These are phyloP conservation scores for Steccherinum ochraceum DNA, from an alignment of 768 basidiomycete genomes.

Conservation along the genomic window DNA sequence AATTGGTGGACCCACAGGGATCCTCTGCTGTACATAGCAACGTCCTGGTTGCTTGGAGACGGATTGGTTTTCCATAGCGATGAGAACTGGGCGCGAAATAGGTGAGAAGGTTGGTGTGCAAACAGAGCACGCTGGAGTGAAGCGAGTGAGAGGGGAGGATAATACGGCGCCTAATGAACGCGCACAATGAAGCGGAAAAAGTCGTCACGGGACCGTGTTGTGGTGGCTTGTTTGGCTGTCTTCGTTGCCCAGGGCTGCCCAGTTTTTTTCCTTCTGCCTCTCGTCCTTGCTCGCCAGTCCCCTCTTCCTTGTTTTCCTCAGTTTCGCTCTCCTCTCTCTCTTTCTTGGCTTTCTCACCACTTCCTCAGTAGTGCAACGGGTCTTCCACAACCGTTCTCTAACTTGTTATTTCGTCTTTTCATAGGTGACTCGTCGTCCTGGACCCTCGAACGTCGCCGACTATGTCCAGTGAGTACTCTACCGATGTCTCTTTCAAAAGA, in stretches of 20 bases:
- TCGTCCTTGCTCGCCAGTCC: too few relatives aligned
- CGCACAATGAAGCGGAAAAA: not conserved
- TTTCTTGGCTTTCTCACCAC: not conserved
- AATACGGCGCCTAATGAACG: not conserved
- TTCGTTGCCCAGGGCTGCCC: not conserved
- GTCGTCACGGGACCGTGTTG: not conserved
- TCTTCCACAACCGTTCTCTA: too few relatives aligned
- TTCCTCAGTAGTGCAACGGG: too few relatives aligned
- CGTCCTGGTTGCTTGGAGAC: not conserved
- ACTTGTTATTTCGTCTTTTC: too few relatives aligned
- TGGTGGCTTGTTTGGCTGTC: not conserved
- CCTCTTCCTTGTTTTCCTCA: too few relatives aligned
- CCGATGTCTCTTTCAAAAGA: too few relatives aligned
- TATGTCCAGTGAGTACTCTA: too few relatives aligned
- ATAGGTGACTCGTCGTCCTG: too few relatives aligned
- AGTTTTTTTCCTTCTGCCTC: not conserved
- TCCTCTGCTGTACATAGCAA: not conserved
- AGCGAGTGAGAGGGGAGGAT: not conserved
- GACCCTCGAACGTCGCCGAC: too few relatives aligned
- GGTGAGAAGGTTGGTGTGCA: not conserved
- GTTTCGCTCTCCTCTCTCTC: too few relatives aligned
- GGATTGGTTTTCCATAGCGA: not conserved
- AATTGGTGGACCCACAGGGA: not conserved
- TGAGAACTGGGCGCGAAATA: not conserved
- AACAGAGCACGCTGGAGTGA: not conserved